These are phyloP conservation scores for Lipomyces spencermartinsiae DNA, from an alignment of 805 yeast species.

Conservation along the genomic window DNA sequence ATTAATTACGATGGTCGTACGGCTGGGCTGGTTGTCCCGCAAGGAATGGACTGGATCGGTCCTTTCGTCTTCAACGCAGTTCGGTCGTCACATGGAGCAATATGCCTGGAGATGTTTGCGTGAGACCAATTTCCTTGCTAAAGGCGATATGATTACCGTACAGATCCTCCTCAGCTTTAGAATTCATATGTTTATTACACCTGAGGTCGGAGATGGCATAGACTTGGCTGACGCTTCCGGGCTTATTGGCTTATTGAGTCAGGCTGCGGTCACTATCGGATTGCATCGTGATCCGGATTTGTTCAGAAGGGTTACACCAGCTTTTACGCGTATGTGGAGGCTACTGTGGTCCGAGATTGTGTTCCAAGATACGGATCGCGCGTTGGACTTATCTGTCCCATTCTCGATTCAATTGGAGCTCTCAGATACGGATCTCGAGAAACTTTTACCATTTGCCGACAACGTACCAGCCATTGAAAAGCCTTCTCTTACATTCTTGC, in stretches of 20 bases:
- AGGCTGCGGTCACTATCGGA: slow-evolving; percentile 41
- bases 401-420: slow-evolving; percentile 27
- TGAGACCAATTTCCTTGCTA: slow-evolving; percentile 26
- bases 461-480: slow-evolving; percentile 15
- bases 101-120: slow-evolving; percentile 31
- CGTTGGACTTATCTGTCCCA: slow-evolving; percentile 36
- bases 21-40: slow-evolving; percentile 36
- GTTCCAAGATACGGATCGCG: slow-evolving; percentile 36
- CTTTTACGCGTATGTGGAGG: slow-evolving; percentile 38
- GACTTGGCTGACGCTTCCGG: slow-evolving; percentile 35
- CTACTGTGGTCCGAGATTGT: slow-evolving; percentile 41
- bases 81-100: slow-evolving; percentile 14
- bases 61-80: slow-evolving; percentile 24
- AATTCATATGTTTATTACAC: slow-evolving; percentile 34
- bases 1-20: slow-evolving; percentile 32
- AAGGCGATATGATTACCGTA: slow-evolving; percentile 20
- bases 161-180: slow-evolving; percentile 39
- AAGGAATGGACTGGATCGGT: slow-evolving; percentile 35
- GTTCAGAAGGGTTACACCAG: slow-evolving; percentile 33
- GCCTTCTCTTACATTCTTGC: slow-evolving; percentile 26
- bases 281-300: slow-evolving; percentile 43
- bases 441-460: slow-evolving; percentile 1
- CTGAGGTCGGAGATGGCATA: slow-evolving; percentile 38
- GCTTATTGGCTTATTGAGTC: slow-evolving; percentile 37
- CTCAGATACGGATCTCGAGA: slow-evolving; percentile 25